Conservation (phyloP, 108 stramenopile species). For the Pseudonitzschia delicatissima region DNA sequence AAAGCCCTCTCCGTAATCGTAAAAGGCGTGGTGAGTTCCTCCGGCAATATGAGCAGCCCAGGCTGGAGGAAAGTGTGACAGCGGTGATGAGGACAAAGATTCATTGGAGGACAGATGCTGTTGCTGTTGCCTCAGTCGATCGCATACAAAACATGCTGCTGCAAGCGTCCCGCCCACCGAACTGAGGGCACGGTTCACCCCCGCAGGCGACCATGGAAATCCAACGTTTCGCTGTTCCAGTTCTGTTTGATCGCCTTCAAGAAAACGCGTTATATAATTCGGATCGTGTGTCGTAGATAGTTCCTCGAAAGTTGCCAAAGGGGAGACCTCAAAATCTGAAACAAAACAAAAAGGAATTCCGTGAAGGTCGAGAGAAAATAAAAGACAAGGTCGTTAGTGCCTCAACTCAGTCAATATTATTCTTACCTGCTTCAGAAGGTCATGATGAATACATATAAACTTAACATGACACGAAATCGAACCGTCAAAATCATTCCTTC, state of each 20-base stretch:
- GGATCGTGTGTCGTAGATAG: slow-evolving; percentile 76
- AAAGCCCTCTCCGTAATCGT: slow-evolving; percentile 92
- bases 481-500: too few species aligned
- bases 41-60: slow-evolving; percentile 90
- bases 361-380: too few species aligned
- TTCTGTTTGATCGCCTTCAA: slow-evolving; percentile 72
- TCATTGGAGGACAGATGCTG: slow-evolving; percentile 19
- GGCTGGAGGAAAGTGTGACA: background rate
- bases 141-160: slow-evolving; percentile 63
- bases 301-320: slow-evolving; percentile 74
- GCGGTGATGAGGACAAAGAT: background rate
- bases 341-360: too few species aligned
- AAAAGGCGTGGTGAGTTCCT: slow-evolving; percentile 93
- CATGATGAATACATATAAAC: too few species aligned
- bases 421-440: too few species aligned
- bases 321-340: slow-evolving; percentile 71
- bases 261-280: slow-evolving; percentile 72
- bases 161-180: slow-evolving; percentile 90
- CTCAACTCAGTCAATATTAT: too few species aligned
- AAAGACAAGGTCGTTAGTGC: too few species aligned
- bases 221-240: slow-evolving; percentile 86
- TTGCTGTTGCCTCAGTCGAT: slow-evolving; percentile 22
- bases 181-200: slow-evolving; percentile 78
- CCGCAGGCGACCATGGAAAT: slow-evolving; percentile 84
- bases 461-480: too few species aligned